Conservation (phyloP, 1,284 basidiomycete genomes). For the Leccinum fallax region DNA sequence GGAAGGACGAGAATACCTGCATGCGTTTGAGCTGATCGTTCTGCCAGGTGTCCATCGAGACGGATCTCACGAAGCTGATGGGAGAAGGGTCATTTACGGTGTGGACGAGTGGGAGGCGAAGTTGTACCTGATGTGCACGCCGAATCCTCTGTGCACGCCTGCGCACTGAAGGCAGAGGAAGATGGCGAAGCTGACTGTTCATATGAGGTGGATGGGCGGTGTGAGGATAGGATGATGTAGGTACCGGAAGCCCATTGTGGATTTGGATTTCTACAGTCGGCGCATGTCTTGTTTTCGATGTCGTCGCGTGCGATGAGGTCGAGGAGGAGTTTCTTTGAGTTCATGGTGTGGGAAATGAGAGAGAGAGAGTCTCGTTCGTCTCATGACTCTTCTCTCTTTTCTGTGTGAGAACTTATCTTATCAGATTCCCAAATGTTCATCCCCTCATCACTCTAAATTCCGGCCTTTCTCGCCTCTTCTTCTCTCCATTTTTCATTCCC, state of each 20-base stretch:
- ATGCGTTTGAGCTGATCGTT: constrained; percentile 88
- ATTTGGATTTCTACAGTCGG: constrained; percentile 83
- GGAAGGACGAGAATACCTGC: constrained; percentile 57
- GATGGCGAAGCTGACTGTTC: constrained; percentile 66
- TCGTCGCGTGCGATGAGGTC: constrained; percentile 32
- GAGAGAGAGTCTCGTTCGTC: constrained; percentile 6
- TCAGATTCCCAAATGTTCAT: constrained; percentile 28
- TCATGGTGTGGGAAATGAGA: constrained; percentile 41
- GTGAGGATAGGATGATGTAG: constrained; percentile 7
- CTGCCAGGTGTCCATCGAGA: constrained; percentile 97
- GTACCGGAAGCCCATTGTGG: constrained; percentile 62
- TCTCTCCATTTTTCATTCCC: not conserved
- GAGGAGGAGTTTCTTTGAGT: constrained; percentile 52
- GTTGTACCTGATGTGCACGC: constrained; percentile 79
- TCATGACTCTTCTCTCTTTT: too few species aligned
- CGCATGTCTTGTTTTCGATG: constrained; percentile 62
- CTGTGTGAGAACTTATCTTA: constrained; percentile 35
- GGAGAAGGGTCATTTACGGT: constrained; percentile 10
- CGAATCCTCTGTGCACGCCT: constrained; percentile 86
- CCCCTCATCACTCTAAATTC: constrained; percentile 15
- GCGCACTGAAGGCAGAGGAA: constrained; percentile 94
- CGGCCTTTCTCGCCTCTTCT: not conserved
- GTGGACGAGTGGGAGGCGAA: not conserved
- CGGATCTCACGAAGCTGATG: constrained; percentile 84
- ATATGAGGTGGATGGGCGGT: constrained; percentile 1